Percentiles rank a stretch among this genome's conserved stretches.
These are phyloP conservation scores for Tilletiopsis washingtonensis DNA, from an alignment of 1,284 basidiomycete genomes.

Conservation along the genomic window DNA sequence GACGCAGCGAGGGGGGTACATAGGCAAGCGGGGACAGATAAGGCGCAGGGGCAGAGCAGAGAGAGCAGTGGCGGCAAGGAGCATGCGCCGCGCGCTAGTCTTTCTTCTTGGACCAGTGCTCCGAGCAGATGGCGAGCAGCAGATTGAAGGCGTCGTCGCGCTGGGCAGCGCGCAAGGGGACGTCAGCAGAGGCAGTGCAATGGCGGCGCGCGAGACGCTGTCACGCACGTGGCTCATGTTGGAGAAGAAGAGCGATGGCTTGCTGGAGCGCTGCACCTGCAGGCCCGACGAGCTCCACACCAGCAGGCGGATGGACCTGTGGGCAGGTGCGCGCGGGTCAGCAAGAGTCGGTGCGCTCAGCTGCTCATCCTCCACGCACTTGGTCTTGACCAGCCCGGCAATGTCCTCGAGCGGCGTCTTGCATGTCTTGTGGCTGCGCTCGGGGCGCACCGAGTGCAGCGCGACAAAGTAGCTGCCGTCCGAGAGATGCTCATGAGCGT, in stretches of 20 bases:
- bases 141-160: slow-evolving; percentile 46
- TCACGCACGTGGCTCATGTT: too few species aligned
- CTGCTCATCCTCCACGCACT: too few species aligned
- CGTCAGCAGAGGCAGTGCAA: too few species aligned
- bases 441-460: slow-evolving; percentile 29
- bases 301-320: slow-evolving; percentile 27
- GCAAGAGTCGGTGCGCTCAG: too few species aligned
- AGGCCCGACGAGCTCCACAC: slow-evolving; percentile 40
- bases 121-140: slow-evolving; percentile 33
- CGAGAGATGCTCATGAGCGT: slow-evolving; percentile 8
- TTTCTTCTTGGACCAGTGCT: slow-evolving; percentile 3
- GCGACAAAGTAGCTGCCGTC: slow-evolving; percentile 43
- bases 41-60: too few species aligned
- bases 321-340: too few species aligned
- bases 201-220: too few species aligned
- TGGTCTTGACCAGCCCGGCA: slow-evolving; percentile 41
- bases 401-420: slow-evolving; percentile 35
- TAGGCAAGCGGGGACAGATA: too few species aligned
- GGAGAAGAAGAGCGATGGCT: slow-evolving; percentile 27
- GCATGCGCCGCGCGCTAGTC: too few species aligned
- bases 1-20: too few species aligned
- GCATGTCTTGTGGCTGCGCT: slow-evolving; percentile 18
- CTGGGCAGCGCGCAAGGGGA: too few species aligned
- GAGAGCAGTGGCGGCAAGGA: too few species aligned
- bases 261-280: slow-evolving; percentile 33